Evolutionary conservation across 164 flowering plant species (phyloP).

Genomic region (Euptelea pleiosperma): DNA sequence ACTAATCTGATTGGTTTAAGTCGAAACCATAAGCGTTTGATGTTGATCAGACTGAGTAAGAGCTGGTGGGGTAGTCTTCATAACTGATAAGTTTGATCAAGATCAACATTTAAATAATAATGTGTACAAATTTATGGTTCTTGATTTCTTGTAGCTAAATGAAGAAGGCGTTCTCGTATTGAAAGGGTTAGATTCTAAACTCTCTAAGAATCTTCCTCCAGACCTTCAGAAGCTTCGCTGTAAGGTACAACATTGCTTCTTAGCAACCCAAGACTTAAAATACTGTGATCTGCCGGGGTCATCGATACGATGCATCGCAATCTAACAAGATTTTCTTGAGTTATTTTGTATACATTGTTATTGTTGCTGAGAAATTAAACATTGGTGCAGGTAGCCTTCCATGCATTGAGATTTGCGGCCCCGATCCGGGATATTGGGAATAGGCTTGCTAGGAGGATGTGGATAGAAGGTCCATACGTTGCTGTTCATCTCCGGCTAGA

Average conservation of each 20-base stretch:
- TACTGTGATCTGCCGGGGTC: no score
- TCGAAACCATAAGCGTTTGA: no score
- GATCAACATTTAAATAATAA: no score
- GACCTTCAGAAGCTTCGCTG: constrained; percentile 86
- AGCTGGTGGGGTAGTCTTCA: no score
- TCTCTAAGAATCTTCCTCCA: constrained; percentile 68
- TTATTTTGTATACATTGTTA: no score
- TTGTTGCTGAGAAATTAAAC: no score
- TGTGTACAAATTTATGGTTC: not conserved
- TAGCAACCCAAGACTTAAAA: not conserved
- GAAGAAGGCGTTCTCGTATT: constrained; percentile 59
- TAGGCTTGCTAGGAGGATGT: constrained; percentile 61
- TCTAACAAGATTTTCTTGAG: no score
- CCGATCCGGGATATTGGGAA: constrained; percentile 57
- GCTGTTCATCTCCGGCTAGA: constrained; percentile 72
- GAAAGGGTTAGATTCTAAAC: constrained; percentile 70
- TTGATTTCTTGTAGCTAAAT: constrained; percentile 39
- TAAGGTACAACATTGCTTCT: constrained; percentile 46
- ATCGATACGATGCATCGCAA: no score
- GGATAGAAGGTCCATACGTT: constrained; percentile 75
- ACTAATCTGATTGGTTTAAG: no score
- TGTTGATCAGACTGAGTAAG: no score
- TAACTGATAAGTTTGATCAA: no score
- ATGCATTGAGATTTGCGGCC: constrained; percentile 64
- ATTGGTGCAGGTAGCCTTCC: constrained; percentile 68